Evolutionary conservation across 371 early-diverging fungal species (phyloP).

Genomic region (Syncephalis plumigaleata): DNA sequence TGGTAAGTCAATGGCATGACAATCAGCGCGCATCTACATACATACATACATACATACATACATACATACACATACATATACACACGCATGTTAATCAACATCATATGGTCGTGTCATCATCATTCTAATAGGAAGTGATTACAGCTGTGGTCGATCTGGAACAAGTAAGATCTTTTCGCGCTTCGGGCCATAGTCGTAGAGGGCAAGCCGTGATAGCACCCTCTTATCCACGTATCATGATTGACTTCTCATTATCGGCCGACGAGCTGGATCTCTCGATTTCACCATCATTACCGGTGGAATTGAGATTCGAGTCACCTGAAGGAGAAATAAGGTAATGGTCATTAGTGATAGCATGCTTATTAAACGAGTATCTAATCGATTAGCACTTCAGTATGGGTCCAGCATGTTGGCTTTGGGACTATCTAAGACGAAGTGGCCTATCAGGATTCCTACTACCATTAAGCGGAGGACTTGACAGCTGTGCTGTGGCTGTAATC

Average conservation of each 20-base stretch:
- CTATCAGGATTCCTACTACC: slow-evolving; percentile 87
- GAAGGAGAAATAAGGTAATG: slow-evolving; percentile 65
- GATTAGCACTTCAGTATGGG: slow-evolving; percentile 50
- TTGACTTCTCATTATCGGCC: slow-evolving; percentile 28
- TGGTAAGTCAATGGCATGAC: slow-evolving; percentile 36
- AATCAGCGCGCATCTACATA: no score
- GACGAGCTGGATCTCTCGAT: slow-evolving; percentile 19
- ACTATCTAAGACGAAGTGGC: slow-evolving; percentile 85
- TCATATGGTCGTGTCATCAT: neutral
- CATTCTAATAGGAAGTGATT: slow-evolving; percentile 57
- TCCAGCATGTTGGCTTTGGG: slow-evolving; percentile 99
- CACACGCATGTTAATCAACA: no score
- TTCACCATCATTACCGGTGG: slow-evolving; percentile 6
- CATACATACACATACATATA: no score
- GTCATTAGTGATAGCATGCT: no score
- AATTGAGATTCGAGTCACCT: slow-evolving; percentile 33
- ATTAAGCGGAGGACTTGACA: slow-evolving; percentile 93
- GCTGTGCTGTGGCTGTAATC: slow-evolving; percentile 83
- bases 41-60: no score
- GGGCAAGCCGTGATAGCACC: slow-evolving; percentile 50
- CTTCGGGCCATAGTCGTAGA: slow-evolving; percentile 48
- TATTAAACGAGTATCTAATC: no score
- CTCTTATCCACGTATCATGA: slow-evolving; percentile 42
- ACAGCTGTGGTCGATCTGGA: slow-evolving; percentile 85
- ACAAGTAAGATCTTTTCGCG: slow-evolving; percentile 70